Evolutionary conservation across 306 rosid genomes (phyloP).

Genomic region (Gastrolobium bilobum): DNA sequence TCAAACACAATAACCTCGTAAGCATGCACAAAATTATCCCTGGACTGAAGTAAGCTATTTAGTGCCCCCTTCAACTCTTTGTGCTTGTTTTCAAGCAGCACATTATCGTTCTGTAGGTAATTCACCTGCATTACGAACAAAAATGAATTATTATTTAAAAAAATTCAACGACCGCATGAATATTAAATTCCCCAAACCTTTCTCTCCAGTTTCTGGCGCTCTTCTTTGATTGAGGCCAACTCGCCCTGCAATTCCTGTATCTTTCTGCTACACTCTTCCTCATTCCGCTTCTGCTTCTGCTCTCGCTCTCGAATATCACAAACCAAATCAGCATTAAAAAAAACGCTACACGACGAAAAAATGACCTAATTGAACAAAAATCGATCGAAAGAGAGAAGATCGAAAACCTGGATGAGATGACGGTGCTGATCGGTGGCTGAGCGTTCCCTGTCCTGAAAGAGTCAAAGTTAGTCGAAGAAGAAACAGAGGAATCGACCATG

Average conservation of each 20-base stretch:
- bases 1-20: conserved; percentile 67
- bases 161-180: neutral
- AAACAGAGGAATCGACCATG: conserved; percentile 10
- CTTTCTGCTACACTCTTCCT: conserved; percentile 70
- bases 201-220: conserved; percentile 64
- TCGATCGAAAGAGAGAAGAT: neutral
- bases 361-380: conserved; percentile 5
- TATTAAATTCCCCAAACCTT: conserved; percentile 54
- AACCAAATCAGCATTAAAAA: conserved; percentile 10
- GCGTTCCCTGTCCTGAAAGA: conserved; percentile 78
- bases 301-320: conserved; percentile 44
- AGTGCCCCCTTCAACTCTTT: conserved; percentile 73
- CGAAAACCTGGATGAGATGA: conserved; percentile 64
- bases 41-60: conserved; percentile 65
- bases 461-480: conserved; percentile 35
- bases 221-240: conserved; percentile 64
- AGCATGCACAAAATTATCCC: conserved; percentile 65
- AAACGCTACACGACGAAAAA: neutral
- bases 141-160: neutral
- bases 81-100: conserved; percentile 73
- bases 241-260: conserved; percentile 71
- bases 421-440: conserved; percentile 67
- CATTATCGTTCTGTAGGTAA: conserved; percentile 71
- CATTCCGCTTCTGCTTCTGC: conserved; percentile 76
- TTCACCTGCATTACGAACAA: conserved; percentile 57